Conservation (phyloP, 192 early-diverging fungal species). For the Entomortierella beljakovae region DNA sequence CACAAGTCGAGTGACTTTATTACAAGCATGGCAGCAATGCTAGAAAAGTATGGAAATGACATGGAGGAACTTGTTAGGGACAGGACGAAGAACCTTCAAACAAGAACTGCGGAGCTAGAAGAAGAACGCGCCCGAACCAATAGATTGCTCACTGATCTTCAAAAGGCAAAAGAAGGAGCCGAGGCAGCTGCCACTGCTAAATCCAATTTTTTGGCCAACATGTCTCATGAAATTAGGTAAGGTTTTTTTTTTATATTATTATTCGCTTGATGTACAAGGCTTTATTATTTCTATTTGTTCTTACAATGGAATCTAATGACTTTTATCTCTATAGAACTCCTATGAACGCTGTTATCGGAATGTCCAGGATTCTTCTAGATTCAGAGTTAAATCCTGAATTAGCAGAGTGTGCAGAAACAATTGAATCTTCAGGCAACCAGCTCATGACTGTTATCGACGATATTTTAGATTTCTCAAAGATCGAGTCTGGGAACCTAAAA, state of each 20-base stretch:
- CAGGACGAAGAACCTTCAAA: constrained; percentile 54
- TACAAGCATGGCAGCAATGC: constrained; percentile 57
- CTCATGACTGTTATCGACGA: constrained; percentile 62
- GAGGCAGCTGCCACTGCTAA: constrained; percentile 61
- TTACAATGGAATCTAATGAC: too few species aligned
- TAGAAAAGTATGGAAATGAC: constrained; percentile 60
- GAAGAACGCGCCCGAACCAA: constrained; percentile 56
- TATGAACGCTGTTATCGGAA: constrained; percentile 81
- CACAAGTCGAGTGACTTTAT: constrained; percentile 52
- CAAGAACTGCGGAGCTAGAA: constrained; percentile 56
- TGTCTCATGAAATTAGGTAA: constrained; percentile 72
- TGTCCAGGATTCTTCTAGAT: constrained; percentile 75
- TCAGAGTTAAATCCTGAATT: constrained; percentile 76
- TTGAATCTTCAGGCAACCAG: constrained; percentile 56
- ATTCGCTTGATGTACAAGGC: too few species aligned
- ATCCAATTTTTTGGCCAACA: constrained; percentile 78
- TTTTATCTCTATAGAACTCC: constrained; percentile 67
- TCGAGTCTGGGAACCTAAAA: constrained; percentile 81
- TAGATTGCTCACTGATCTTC: constrained; percentile 52
- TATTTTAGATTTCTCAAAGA: constrained; percentile 78
- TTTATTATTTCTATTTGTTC: too few species aligned
- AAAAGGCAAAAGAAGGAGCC: constrained; percentile 61
- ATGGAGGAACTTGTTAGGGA: constrained; percentile 59
- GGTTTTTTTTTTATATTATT: background rate
- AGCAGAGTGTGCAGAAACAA: constrained; percentile 68